Evolutionary conservation across 2,329 filamentous ascomycete species (phyloP), one percentile per base, ranked within the genome.

Genomic region (Neonectria faginata): DNA sequence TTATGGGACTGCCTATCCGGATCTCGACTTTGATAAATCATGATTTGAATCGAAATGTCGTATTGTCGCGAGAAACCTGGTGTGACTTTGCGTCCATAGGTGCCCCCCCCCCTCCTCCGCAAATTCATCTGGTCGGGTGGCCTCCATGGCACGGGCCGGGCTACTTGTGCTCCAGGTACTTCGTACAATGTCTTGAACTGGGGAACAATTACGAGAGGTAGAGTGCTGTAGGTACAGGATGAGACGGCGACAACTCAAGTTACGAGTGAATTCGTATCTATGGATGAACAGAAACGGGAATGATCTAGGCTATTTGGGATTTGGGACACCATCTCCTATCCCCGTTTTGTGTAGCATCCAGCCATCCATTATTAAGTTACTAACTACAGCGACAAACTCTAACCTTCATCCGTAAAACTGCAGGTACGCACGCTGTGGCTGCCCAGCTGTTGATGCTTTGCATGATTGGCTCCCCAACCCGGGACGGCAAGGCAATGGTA

Each of bases 341-440:
- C 29, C 27, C 48, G 48, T 33, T 51, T 51, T 25, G 48, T 51
- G 48, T 51, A 51, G 48, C 48, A 29, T 50, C 5, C 11, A 36
- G 25, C 25, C 25, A 25, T 25, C 25, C 5, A 25, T 25, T 25
- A 25, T 25, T 25, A 25, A 25, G 25, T 25, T 25, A 25, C 25
- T 36, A 36, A 36, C 36, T 41, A 14, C 47, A 16, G 29, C 47
- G 11, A 16, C 58, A 41, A 63, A 57, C 55, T 44, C 29, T 41
- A 33, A 18, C 44, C 50, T 50, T 50, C 50, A 50, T 54, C 59
- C 59, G 39, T 56, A 60, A 60, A 53, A 66, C 66, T 67, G 66
- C 66, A 73, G 70, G 70, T 73, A 72, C 68, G 57, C 59, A 72
- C 68, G 57, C 59, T 62, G 65, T 66, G 59, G 60, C 68, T 70